Evolutionary conservation across 2,329 filamentous ascomycete species (phyloP).

Genomic region (Pyrenophora teres): DNA sequence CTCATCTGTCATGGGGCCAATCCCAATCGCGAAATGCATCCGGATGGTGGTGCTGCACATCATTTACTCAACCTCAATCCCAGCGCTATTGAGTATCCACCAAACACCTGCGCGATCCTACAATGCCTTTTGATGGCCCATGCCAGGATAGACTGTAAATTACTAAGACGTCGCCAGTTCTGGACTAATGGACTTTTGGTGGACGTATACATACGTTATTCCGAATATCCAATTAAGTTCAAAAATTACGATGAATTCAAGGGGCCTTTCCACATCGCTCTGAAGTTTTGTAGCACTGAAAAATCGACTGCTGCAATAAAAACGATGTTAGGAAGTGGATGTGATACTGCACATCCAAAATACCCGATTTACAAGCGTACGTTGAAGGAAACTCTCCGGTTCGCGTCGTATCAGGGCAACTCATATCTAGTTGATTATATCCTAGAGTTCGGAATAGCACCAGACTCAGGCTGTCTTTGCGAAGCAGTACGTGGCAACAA

Average conservation of each 20-base stretch:
- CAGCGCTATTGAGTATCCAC: background rate
- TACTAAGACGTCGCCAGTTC: background rate
- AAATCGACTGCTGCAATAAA: background rate
- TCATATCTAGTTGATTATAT: background rate
- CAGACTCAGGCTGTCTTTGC: background rate
- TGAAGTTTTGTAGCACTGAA: background rate
- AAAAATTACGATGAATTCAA: too few relatives aligned
- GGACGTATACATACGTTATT: background rate
- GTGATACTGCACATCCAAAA: background rate
- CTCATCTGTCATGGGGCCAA: background rate
- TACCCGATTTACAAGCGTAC: too few relatives aligned
- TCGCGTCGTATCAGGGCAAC: background rate
- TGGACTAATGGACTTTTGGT: background rate
- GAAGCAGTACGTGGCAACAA: background rate
- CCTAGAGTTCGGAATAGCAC: background rate
- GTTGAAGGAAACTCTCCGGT: background rate
- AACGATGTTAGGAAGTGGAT: background rate
- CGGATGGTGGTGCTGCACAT: too few relatives aligned
- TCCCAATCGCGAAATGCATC: background rate
- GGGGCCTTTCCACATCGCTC: background rate
- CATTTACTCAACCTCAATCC: too few relatives aligned
- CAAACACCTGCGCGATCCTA: background rate
- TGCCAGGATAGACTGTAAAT: fast-evolving
- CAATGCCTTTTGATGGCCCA: background rate
- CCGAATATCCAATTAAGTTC: background rate